Evolutionary conservation across 1,139 yeast species (phyloP), one percentile per base, ranked within the genome.

Genomic region (Pichia sp.): DNA sequence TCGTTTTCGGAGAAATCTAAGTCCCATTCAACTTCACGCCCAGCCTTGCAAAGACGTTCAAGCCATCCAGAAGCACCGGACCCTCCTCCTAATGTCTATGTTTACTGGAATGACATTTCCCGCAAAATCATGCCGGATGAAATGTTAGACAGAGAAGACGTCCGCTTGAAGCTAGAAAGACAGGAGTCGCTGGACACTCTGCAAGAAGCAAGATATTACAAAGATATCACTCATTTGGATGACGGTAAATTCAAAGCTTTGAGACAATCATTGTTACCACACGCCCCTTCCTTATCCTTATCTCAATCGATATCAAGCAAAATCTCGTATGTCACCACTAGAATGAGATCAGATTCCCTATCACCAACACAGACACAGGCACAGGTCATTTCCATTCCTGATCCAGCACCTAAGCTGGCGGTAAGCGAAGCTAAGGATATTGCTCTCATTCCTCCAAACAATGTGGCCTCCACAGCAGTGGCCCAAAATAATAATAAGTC

Each of bases 191-290:
- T 86, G 13, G 72, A 79, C 45, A 84, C 93, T 0, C 40, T 81
- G 6, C 88, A 86, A 55, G 96, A 88, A 60, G 84, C 84, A 1
- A 69, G 72, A 13, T 72, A 80, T 54, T 90, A 80, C 68, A 75
- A 74, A 54, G 74, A 79, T 51, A 73, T 77, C 45, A 82, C 79
- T 52, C 83, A 84, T 15, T 75, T 82, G 42, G 92, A 84, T 59
- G 85, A 84, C 62, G 82, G 84, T 0, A 75, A 95, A 53, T 69
- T 85, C 41, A 72, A 86, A 38, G 96, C 96, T 0, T 79, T 89
- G 43, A 80, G 79, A 59, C 81, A 82, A 57, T 79, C 89, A 0
- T 62, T 89, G 4, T 74, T 82, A 1, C 80, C 85, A 8, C 80
- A 78, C 30, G 23, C 53, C 11, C 29, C 40, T 2, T 36, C 53